These are phyloP conservation scores for Zymoseptoria brevis DNA, from an alignment of 2,329 filamentous ascomycete species.

Conservation along the genomic window DNA sequence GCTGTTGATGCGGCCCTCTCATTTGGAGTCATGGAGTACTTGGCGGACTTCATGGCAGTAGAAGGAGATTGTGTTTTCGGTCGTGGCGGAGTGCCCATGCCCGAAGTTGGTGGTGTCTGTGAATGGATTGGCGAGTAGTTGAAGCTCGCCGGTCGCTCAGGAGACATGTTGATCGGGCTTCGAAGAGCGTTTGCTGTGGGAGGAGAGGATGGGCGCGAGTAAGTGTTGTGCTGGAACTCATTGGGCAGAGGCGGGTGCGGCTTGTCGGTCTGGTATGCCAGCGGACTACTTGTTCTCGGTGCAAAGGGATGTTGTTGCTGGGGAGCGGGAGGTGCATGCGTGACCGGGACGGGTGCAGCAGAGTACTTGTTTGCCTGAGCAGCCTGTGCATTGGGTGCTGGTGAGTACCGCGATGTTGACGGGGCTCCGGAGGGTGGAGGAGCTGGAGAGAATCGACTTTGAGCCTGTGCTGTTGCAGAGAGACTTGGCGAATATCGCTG, in stretches of 20 bases:
- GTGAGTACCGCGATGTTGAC: slow-evolving; percentile 50
- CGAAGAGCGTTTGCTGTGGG: slow-evolving; percentile 25
- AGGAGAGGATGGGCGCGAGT: slow-evolving; percentile 30
- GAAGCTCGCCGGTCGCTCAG: slow-evolving; percentile 13
- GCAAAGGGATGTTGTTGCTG: slow-evolving; percentile 45
- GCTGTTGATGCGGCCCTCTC: slow-evolving; percentile 4
- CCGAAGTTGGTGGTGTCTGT: slow-evolving; percentile 28
- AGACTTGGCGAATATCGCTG: slow-evolving; percentile 22
- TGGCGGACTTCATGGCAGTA: slow-evolving; percentile 43
- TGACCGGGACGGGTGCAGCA: slow-evolving; percentile 27
- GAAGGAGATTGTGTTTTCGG: slow-evolving; percentile 51
- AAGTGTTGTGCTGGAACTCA: slow-evolving; percentile 8
- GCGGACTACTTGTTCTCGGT: slow-evolving; percentile 57
- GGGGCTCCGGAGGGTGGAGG: slow-evolving; percentile 33
- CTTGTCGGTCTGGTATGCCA: slow-evolving; percentile 43
- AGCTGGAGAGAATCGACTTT: slow-evolving; percentile 19
- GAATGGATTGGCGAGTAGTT: slow-evolving; percentile 16
- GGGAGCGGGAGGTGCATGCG: slow-evolving; percentile 23
- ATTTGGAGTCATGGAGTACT: slow-evolving; percentile 27
- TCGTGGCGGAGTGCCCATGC: slow-evolving; percentile 29
- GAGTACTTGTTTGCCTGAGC: slow-evolving; percentile 32
- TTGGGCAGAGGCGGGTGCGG: slow-evolving; percentile 24
- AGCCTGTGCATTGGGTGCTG: slow-evolving; percentile 36
- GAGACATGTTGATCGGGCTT: slow-evolving; percentile 14
- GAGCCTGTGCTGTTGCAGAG: slow-evolving; percentile 12